Evolutionary conservation across 2,329 filamentous ascomycete genomes (phyloP), one percentile per base, ranked within the genome.

Genomic region (Trichoderma polysporum): DNA sequence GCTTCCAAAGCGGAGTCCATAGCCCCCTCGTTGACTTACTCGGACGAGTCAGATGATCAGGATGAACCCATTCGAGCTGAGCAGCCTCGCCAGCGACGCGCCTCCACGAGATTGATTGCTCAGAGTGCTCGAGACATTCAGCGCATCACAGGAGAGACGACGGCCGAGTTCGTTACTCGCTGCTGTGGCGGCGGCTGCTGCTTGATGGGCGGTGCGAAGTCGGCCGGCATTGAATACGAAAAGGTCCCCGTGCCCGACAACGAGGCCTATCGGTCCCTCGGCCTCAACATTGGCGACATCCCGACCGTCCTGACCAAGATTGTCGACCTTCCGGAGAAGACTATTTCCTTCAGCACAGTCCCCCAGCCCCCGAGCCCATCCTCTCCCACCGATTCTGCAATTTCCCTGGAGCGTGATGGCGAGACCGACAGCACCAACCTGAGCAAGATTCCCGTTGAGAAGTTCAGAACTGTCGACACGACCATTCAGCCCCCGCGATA

Each of bases 401-500:
- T 84, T 54, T 83, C 82, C 8, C 68, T 85, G 15, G 79, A 81
- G 19, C 71, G 69, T 39, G 75, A 76, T 41, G 52, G 70, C 22
- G 64, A 70, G 3, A 66, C 25, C n/a, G 35, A 66, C 27, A 35
- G 52, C 64, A 79, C 78, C 47, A 70, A 74, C 17, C 74, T 58
- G 75, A 35, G 69, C 52, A 66, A 71, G 37, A 49, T 70, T 9
- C 66, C 71, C 37, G 64, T 73, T 22, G 70, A 73, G 8, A 45
- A 53, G 31, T 68, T 60, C 31, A 27, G 33, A 50, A 72, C 75
- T 56, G 76, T 88, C 66, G 83, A 90, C 72, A 89, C 87, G 3
- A 76, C 80, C 10, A 83, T 88, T 68, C 90, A 94, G 75, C 94
- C 95, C 19, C 95, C 95, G 7, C 85, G 84, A 68, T 99, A 94